Conservation (phyloP, 225 moss, liverwort and hornwort genomes). For the Bryoerythrophyllum caledonicum region DNA sequence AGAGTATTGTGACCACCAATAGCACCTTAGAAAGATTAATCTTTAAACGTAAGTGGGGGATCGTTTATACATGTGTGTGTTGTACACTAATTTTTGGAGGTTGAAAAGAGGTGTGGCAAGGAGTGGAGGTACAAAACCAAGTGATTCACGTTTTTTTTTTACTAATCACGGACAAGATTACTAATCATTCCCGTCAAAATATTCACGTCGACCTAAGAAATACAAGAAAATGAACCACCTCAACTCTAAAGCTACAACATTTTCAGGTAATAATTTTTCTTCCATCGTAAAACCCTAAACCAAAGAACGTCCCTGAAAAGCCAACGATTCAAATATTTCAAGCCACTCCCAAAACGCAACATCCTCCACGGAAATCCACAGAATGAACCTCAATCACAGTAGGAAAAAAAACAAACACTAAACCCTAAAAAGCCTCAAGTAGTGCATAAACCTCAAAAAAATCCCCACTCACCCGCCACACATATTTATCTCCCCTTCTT, state of each 20-base stretch:
- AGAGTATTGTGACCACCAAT: no score
- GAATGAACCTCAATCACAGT: background rate
- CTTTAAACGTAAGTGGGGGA: no score
- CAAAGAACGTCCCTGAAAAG: background rate
- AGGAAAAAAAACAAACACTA: background rate
- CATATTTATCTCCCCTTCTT: background rate
- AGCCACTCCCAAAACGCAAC: background rate
- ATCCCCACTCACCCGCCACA: background rate
- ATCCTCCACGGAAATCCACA: background rate
- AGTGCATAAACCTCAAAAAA: background rate
- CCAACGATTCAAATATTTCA: background rate
- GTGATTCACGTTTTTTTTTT: no score
- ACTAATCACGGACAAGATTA: no score
- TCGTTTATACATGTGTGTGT: no score
- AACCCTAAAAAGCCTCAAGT: slow-evolving; percentile 23
- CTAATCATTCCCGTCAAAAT: no score
- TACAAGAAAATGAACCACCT: background rate
- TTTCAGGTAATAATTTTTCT: background rate
- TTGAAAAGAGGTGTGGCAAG: no score
- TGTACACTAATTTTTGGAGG: no score
- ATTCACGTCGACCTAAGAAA: no score
- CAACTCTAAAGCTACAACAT: background rate
- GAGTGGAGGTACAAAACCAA: no score
- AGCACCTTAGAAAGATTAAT: no score
- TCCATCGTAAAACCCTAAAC: background rate